A percentile compares a stretch with the other conserved stretches of the same genome.
These are phyloP conservation scores for Candida nemodendra DNA, from an alignment of 805 yeast genomes.

Conservation along the genomic window DNA sequence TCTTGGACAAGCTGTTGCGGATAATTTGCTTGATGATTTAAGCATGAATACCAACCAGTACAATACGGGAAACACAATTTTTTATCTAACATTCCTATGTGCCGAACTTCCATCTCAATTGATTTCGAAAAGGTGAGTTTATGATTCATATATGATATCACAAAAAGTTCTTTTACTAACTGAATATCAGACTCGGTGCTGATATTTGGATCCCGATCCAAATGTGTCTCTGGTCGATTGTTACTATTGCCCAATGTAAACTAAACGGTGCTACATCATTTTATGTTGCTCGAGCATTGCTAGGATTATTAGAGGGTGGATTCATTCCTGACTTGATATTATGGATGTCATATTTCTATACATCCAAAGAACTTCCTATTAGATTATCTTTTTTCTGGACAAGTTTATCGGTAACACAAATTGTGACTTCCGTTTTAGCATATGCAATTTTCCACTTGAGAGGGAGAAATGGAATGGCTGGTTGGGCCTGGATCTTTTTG, in stretches of 20 bases:
- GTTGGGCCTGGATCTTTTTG: constrained; percentile 69
- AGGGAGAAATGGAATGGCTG: constrained; percentile 42
- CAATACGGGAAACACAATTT: constrained; percentile 56
- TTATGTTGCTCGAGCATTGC: constrained; percentile 45
- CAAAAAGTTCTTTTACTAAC: too few species aligned
- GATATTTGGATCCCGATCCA: constrained; percentile 62
- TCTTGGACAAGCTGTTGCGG: constrained; percentile 52
- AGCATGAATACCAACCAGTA: constrained; percentile 52
- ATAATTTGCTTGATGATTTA: constrained; percentile 50
- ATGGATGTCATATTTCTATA: constrained; percentile 67
- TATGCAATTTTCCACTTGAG: constrained; percentile 53
- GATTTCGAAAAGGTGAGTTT: constrained; percentile 56
- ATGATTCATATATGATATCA: too few species aligned
- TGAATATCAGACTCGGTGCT: constrained; percentile 59
- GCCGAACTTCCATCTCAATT: constrained; percentile 67
- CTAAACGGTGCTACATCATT: constrained; percentile 42
- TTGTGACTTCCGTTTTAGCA: constrained; percentile 42
- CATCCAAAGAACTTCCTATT: constrained; percentile 52
- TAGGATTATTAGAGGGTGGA: constrained; percentile 64
- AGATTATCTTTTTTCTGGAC: constrained; percentile 61
- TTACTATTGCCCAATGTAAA: constrained; percentile 50
- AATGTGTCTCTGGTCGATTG: constrained; percentile 53
- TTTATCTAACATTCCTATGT: constrained; percentile 46
- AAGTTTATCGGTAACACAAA: constrained; percentile 47
- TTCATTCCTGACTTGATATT: constrained; percentile 62